Base-by-base conservation (phyloP, 106 monocot species). In the Dendrobium nobile region DNA sequence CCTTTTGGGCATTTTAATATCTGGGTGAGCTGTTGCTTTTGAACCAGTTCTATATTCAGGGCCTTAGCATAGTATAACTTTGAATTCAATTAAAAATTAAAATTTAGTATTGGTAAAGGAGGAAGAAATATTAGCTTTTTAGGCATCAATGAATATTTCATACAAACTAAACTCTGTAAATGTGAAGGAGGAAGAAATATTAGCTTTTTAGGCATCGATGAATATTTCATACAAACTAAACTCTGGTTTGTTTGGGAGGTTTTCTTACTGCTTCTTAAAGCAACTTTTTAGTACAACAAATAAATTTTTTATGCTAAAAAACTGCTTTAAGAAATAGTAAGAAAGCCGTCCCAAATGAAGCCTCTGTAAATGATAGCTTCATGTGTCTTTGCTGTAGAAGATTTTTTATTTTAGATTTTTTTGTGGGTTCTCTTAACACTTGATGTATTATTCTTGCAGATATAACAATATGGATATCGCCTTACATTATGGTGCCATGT, bases 401-500 rank as follows among this genome's bases (percentile, higher is more conserved):
- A 58, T 58, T 58, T 58, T 19, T 58, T 58, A 58, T 13, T 58
- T 58, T 58, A 4, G 2, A 54, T 16, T 58, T 13, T 17, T 58
- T 59, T 59, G 2, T 64, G n/a, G 2, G 5, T n/a, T 64, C 22
- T 61, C 61, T 13, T 70, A 70, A 33, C 33, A 33, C 33, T 42
- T 74, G 10, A 47, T 43, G 1, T 44, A 20, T 74, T 74, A 19
- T 74, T 74, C 42, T 13, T 84, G 45, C 43, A 95, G 95, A 78
- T 95, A 92, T 56, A 88, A 89, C 15, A 70, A 95, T 51, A 80
- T 95, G 83, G 92, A 93, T 24, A 79, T 92, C 64, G 95, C 95
- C 47, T 81, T 95, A 80, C 95, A 95, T 79, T 95, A 91, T 84
- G 92, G 92, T 61, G 77, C 86, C 67, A 92, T 95, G 88, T 82